phyloP scores from a whole-genome alignment of 169 alveolate genomes.

The Plasmodium ovale region DNA sequence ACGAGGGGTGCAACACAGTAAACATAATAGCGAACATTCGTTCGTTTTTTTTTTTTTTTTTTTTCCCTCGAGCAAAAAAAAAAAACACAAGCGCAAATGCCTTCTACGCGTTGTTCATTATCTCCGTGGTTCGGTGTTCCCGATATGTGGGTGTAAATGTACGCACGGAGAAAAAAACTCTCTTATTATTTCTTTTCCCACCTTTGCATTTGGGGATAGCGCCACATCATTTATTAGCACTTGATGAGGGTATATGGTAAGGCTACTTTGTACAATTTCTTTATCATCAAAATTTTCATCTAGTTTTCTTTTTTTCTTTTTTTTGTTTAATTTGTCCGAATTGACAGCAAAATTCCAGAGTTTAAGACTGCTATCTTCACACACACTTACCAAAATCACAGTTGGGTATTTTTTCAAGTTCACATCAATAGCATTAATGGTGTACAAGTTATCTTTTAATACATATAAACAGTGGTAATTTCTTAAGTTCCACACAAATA shows the following conservation, averaged over 20 bases:
- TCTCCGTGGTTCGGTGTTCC: too few relatives aligned
- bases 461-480: constrained; percentile 29
- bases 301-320: constrained; percentile 38
- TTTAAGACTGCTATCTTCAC: constrained; percentile 74
- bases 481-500: constrained; percentile 69
- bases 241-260: constrained; percentile 68
- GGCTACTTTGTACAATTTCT: constrained; percentile 33
- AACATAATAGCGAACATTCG: too few relatives aligned
- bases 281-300: constrained; percentile 30
- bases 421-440: constrained; percentile 70
- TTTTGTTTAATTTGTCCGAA: constrained; percentile 1
- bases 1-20: too few relatives aligned
- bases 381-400: constrained; percentile 56
- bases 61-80: too few relatives aligned
- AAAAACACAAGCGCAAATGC: too few relatives aligned
- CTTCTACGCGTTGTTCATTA: too few relatives aligned
- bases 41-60: too few relatives aligned
- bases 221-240: constrained; percentile 60
- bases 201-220: constrained; percentile 54
- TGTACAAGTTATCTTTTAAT: constrained; percentile 64
- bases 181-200: neutral
- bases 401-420: constrained; percentile 48
- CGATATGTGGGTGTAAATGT: too few relatives aligned
- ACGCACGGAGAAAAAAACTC: too few relatives aligned
- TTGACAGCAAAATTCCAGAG: constrained; percentile 48